Evolutionary conservation across 2,329 filamentous ascomycete species (phyloP).

Genomic region (Thermothelomyces thermophilus): DNA sequence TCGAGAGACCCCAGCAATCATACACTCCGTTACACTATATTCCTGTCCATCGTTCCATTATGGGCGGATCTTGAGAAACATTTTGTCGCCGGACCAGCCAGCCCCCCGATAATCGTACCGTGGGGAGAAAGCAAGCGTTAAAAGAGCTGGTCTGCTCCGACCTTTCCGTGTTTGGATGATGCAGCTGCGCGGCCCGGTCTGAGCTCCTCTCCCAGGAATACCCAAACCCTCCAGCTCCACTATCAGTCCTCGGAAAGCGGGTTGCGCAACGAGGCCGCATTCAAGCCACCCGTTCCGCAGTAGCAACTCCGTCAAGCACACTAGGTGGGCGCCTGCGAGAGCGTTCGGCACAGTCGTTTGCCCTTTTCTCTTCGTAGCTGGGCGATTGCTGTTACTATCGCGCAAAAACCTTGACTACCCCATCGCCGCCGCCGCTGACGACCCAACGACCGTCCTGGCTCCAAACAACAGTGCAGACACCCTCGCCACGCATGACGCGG

Average conservation of each 20-base stretch:
- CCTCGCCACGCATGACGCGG: constrained; percentile 90
- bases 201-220: background rate
- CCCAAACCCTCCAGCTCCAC: constrained; percentile 1
- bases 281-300: too few relatives aligned
- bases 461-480: constrained; percentile 91
- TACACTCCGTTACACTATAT: constrained; percentile 17
- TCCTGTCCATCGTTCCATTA: constrained; percentile 1
- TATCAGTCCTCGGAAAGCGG: background rate
- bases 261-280: background rate
- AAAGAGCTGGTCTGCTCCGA: too few relatives aligned
- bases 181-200: background rate
- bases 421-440: constrained; percentile 89
- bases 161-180: background rate
- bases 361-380: background rate
- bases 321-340: too few relatives aligned
- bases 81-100: too few relatives aligned
- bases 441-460: constrained; percentile 93
- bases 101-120: too few relatives aligned
- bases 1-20: constrained; percentile 12
- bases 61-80: background rate
- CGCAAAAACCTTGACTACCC: constrained; percentile 87
- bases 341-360: too few relatives aligned
- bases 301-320: too few relatives aligned
- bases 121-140: too few relatives aligned
- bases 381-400: constrained; percentile 33